Evolutionary conservation across 345 rosid genomes (phyloP), one percentile per base, ranked within the genome.

Genomic region (Mercurialis annua): DNA sequence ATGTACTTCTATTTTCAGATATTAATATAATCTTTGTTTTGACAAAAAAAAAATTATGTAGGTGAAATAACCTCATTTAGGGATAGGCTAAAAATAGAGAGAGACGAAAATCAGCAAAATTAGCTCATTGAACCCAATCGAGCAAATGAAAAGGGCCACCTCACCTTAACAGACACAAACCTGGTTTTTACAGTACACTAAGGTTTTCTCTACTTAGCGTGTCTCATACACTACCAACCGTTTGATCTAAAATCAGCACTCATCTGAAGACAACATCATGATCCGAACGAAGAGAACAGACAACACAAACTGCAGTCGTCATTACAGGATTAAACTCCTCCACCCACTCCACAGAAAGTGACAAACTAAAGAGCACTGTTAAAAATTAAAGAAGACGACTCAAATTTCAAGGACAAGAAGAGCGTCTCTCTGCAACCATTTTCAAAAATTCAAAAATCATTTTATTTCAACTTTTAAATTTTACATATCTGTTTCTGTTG

Each of bases 331-430:
- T n/a, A n/a, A n/a, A n/a, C n/a, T 38, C 48, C 70, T 26, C 59
- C 59, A 50, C 47, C 59, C 59, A 50, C 47, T 38, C 9, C 31
- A 14, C 26, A n/a, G 20, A 50, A 30, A 27, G 67, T 10, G 44
- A 38, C 42, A 27, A 29, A 14, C 14, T 14, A 21, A 5, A 36
- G 31, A 55, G 1, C 23, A 54, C 48, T 4, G 17, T 17, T 43
- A 14, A 40, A 18, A 40, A 18, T n/a, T 48, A 30, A 26, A 0
- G 10, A 15, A 52, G n/a, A 40, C 12, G 62, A 26, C 67, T 54
- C 68, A 23, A 64, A 71, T 43, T 71, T 64, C 74, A 71, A 71
- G 55, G 47, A 11, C 36, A 18, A 50, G 21, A 49, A 24, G 69
- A 64, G 74, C 68, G 64, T 55, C 38, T 54, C 26, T 54, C 11